These are phyloP conservation scores for Endogone sp. DNA, from an alignment of 192 early-diverging fungal genomes.

Conservation along the genomic window DNA sequence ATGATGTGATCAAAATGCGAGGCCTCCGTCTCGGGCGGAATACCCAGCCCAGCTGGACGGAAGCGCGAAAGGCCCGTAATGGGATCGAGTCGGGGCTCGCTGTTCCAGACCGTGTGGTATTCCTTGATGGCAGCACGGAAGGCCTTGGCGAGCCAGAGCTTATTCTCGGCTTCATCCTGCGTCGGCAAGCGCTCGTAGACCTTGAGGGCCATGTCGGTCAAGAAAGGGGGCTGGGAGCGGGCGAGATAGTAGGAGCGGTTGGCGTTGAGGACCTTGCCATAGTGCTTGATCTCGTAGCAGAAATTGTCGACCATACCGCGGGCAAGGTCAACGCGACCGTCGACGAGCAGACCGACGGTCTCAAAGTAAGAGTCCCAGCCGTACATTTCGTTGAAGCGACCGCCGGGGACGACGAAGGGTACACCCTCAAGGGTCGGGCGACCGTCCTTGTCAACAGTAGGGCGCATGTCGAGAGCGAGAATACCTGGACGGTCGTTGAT, in stretches of 20 bases:
- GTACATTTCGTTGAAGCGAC: slow-evolving; percentile 99
- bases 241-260: slow-evolving; percentile 97
- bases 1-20: slow-evolving; percentile 87
- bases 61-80: slow-evolving; percentile 78
- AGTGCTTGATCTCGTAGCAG: slow-evolving; percentile 94
- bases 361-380: slow-evolving; percentile 99
- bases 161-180: slow-evolving; percentile 43
- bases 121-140: slow-evolving; percentile 85
- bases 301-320: slow-evolving; percentile 98
- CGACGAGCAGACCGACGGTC: slow-evolving; percentile 79
- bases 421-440: slow-evolving; percentile 58
- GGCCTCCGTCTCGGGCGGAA: slow-evolving; percentile 97
- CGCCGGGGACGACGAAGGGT: slow-evolving; percentile 96
- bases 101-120: slow-evolving; percentile 90
- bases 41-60: slow-evolving; percentile 85
- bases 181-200: slow-evolving; percentile 64
- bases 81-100: slow-evolving; percentile 69
- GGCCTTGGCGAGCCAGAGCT: slow-evolving; percentile 66
- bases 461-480: slow-evolving; percentile 71
- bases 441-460: slow-evolving; percentile 31
- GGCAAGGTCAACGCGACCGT: slow-evolving; percentile 82
- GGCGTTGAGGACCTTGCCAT: slow-evolving; percentile 98
- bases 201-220: slow-evolving; percentile 92
- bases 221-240: slow-evolving; percentile 96
- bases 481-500: slow-evolving; percentile 91